Evolutionary conservation across 345 rosid species (phyloP).

Genomic region (Eucalyptus sp.): DNA sequence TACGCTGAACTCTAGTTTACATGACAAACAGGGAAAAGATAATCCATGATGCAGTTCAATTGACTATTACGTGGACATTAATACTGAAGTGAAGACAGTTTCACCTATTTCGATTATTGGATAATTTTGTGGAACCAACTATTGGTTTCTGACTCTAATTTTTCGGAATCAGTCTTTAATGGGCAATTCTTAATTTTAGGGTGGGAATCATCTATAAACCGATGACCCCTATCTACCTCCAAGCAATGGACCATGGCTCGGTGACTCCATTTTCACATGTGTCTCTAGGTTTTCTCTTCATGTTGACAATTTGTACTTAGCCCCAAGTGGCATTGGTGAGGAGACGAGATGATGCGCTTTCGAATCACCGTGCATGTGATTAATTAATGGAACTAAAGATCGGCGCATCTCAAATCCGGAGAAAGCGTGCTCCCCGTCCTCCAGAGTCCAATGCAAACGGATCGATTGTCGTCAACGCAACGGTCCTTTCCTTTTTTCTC

Average conservation of each 20-base stretch:
- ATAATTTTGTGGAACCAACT: fast-evolving
- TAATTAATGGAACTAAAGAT: not conserved
- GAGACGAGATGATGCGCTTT: not conserved
- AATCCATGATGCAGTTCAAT: not conserved
- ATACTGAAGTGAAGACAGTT: fast-evolving
- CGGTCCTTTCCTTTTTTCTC: not conserved
- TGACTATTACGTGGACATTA: fast-evolving
- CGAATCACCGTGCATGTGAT: not conserved
- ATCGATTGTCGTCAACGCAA: not conserved
- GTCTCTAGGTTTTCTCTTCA: not conserved
- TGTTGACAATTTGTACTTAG: not conserved
- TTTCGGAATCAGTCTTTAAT: fast-evolving
- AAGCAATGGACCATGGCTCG: not conserved
- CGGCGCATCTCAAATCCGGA: not conserved
- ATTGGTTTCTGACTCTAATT: fast-evolving
- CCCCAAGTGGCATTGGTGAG: not conserved
- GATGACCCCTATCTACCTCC: fast-evolving
- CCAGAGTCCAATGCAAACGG: not conserved
- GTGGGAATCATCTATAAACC: fast-evolving
- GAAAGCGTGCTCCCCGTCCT: not conserved
- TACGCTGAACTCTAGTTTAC: fast-evolving
- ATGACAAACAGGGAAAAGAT: not conserved
- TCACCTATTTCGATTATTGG: fast-evolving
- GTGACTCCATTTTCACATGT: not conserved
- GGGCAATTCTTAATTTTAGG: no score